Evolutionary conservation across 495 filamentous ascomycete genomes (phyloP).

Genomic region (Tuber brumale): DNA sequence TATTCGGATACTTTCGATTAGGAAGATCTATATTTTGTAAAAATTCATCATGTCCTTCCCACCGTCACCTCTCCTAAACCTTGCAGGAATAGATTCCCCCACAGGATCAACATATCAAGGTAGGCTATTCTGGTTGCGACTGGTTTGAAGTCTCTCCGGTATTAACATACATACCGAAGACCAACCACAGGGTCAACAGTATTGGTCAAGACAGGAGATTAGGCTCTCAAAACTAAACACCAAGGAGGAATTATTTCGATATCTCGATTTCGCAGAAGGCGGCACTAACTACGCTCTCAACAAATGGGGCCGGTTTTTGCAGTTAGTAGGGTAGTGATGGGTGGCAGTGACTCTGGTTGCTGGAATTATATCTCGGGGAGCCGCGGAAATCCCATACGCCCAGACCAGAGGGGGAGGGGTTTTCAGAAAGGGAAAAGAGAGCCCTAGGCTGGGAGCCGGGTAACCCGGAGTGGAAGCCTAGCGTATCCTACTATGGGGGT

Average conservation of each 20-base stretch:
- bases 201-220: neutral
- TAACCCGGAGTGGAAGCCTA: neutral
- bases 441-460: neutral
- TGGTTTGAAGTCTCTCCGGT: neutral
- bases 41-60: neutral
- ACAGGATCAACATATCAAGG: neutral
- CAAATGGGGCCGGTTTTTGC: neutral
- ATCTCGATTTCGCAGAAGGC: conserved; percentile 2
- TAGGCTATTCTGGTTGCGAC: neutral
- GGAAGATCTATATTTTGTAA: neutral
- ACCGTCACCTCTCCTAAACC: no score
- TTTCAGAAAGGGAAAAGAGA: neutral
- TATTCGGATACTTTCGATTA: no score
- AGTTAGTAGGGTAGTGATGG: neutral
- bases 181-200: neutral
- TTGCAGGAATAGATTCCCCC: neutral
- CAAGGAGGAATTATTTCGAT: neutral
- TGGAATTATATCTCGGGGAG: neutral
- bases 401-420: no score
- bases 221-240: neutral
- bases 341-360: neutral
- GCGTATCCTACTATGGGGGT: neutral
- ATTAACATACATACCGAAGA: neutral
- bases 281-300: neutral
- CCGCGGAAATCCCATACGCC: no score